Evolutionary conservation across 331 rosid genomes (phyloP), one percentile per base, ranked within the genome.

Genomic region (Malus hybrid): DNA sequence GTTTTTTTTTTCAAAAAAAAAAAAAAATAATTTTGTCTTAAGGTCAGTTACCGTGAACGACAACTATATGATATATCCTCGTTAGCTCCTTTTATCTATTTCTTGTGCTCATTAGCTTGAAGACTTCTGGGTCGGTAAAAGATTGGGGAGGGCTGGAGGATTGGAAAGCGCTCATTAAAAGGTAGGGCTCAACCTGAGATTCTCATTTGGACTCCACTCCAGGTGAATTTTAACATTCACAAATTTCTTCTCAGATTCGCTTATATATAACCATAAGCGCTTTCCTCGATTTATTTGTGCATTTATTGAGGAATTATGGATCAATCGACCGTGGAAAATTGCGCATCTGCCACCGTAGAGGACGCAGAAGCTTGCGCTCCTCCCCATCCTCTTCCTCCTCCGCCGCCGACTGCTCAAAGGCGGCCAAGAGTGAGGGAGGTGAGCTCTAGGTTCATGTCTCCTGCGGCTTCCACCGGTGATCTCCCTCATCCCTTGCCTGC

Each of bases 381-480:
- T 2, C 87, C 84, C 28, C 28, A 56, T 1, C 92, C 81, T 3
- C 85, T 88, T 4, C 91, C 79, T 22, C 92, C 90, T 3, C 95
- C 88, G 14, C 82, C 91, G 0, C 84, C 82, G 0, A 79, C 91
- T 6, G 77, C 81, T 36, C 76, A 74, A 6, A 90, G 97, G 11
- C 87, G 94, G 31, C 94, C 96, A 5, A 86, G 92, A 82, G 96
- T 90, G 39, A 85, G 96, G 55, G 97, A 92, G 81, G 97, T 92
- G 60, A 92, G 94, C 85, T 92, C 97, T 33, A 65, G 96, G 39
- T 92, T 90, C 86, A 92, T 92, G 96, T 84, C 96, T 3, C 91
- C 94, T 5, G 22, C 75, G 33, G 76, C 81, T 11, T 27, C 56
- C 60, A 12, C 34, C 6, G 62, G 59, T 65, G 77, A 74, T 62